These are phyloP conservation scores for Rhodotorula taiwanensis DNA, from an alignment of 768 basidiomycete species.

Conservation along the genomic window DNA sequence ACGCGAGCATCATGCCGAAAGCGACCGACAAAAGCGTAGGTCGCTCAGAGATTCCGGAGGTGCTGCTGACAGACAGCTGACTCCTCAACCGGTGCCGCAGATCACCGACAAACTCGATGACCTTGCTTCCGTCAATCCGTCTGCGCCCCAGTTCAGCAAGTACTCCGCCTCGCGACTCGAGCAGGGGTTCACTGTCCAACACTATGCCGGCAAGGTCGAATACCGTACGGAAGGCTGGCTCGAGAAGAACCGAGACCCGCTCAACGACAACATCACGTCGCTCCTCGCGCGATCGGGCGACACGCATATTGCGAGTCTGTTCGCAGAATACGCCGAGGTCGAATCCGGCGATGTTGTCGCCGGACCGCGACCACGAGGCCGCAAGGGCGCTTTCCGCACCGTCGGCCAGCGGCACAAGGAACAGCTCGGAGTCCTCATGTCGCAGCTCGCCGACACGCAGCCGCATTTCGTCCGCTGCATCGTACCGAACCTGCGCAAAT, in stretches of 20 bases:
- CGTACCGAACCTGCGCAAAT: slow-evolving; percentile 86
- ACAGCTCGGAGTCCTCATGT: slow-evolving; percentile 84
- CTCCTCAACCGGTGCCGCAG: background rate
- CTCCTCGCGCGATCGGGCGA: slow-evolving; percentile 77
- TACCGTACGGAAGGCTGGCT: slow-evolving; percentile 95
- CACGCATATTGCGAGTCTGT: slow-evolving; percentile 71
- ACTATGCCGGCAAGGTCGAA: slow-evolving; percentile 95
- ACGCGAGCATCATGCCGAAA: slow-evolving; percentile 99
- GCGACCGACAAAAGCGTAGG: slow-evolving; percentile 92
- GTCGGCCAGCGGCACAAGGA: slow-evolving; percentile 93
- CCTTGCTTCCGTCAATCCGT: slow-evolving; percentile 42
- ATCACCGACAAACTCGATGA: slow-evolving; percentile 32
- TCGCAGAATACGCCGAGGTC: slow-evolving; percentile 67
- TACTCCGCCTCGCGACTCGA: slow-evolving; percentile 82
- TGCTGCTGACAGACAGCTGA: background rate
- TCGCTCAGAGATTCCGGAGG: no score
- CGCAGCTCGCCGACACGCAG: slow-evolving; percentile 82
- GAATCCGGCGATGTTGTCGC: slow-evolving; percentile 41
- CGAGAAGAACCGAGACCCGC: slow-evolving; percentile 98
- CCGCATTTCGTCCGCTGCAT: slow-evolving; percentile 98
- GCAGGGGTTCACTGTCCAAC: slow-evolving; percentile 88
- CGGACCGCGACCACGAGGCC: slow-evolving; percentile 57
- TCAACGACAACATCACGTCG: slow-evolving; percentile 90
- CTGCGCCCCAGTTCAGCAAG: slow-evolving; percentile 54
- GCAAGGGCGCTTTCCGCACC: slow-evolving; percentile 95